Evolutionary conservation across 768 basidiomycete species (phyloP).

Genomic region (Phlebiopsis gigantea): DNA sequence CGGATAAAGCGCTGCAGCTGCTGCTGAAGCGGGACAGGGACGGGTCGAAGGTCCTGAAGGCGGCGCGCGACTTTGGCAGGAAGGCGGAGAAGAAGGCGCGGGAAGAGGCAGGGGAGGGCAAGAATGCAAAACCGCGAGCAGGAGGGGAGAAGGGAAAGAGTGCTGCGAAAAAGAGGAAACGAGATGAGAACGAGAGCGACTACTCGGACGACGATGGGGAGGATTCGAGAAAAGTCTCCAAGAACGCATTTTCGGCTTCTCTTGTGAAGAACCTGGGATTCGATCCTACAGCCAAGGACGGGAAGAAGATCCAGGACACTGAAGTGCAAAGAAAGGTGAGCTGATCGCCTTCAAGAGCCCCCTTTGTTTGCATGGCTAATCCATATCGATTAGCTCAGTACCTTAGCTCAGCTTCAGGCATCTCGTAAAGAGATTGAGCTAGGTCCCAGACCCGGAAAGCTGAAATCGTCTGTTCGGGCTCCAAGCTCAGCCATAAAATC

Average conservation of each 20-base stretch:
- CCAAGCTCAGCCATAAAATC: slow-evolving; percentile 22
- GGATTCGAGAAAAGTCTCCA: slow-evolving; percentile 20
- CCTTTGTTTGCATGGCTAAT: background rate
- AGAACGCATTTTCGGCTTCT: slow-evolving; percentile 56
- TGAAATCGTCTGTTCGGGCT: slow-evolving; percentile 43
- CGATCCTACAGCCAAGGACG: slow-evolving; percentile 61
- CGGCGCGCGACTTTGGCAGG: slow-evolving; percentile 45
- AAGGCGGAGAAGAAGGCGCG: slow-evolving; percentile 19
- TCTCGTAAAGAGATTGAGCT: slow-evolving; percentile 51
- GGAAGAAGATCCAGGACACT: slow-evolving; percentile 32
- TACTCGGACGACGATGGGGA: slow-evolving; percentile 11
- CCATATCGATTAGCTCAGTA: slow-evolving; percentile 41
- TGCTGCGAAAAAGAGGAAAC: slow-evolving; percentile 14
- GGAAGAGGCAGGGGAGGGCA: slow-evolving; percentile 16
- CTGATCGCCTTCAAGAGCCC: no score
- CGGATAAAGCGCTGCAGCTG: slow-evolving; percentile 55
- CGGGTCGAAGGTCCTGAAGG: slow-evolving; percentile 60
- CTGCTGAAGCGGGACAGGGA: slow-evolving; percentile 62
- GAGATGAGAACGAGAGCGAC: background rate
- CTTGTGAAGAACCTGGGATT: slow-evolving; percentile 74
- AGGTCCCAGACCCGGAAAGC: slow-evolving; percentile 59
- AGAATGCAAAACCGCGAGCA: background rate
- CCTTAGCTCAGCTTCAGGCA: slow-evolving; percentile 46
- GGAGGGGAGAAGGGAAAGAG: slow-evolving; percentile 14
- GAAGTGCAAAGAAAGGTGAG: slow-evolving; percentile 56